Percentiles rank a stretch among this genome's conserved stretches.
Evolutionary conservation across 768 basidiomycete species (phyloP).

Genomic region (Fomitopsis pulvina): DNA sequence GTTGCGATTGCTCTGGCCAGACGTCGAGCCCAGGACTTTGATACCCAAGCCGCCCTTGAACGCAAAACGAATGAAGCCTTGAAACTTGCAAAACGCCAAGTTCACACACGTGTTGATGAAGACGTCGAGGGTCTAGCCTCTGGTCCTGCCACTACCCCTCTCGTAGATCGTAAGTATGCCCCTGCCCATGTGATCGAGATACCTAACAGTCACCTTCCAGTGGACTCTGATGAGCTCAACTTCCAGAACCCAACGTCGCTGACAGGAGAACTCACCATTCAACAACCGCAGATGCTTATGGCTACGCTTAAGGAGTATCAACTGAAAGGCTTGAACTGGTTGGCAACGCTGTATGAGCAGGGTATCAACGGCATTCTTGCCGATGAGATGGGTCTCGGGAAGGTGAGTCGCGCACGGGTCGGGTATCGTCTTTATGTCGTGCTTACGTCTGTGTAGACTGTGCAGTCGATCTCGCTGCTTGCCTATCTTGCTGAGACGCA

Average conservation of each 20-base stretch:
- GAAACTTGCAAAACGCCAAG: constrained; percentile 53
- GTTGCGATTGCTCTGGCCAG: constrained; percentile 78
- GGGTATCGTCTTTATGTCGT: background rate
- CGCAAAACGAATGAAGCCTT: constrained; percentile 77
- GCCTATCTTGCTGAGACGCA: constrained; percentile 96
- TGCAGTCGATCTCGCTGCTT: constrained; percentile 94
- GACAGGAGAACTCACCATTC: constrained; percentile 76
- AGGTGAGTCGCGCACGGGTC: constrained; percentile 36
- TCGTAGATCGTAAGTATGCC: constrained; percentile 63
- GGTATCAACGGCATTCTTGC: constrained; percentile 99
- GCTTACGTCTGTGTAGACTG: constrained; percentile 48
- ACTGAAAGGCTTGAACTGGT: constrained; percentile 95
- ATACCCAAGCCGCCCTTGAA: constrained; percentile 73
- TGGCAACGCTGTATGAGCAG: constrained; percentile 95
- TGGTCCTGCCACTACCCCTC: constrained; percentile 30
- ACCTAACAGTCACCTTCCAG: constrained; percentile 29
- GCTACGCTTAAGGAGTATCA: constrained; percentile 98
- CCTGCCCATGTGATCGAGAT: background rate
- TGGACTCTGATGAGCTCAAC: constrained; percentile 95
- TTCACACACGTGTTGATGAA: constrained; percentile 37
- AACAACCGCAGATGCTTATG: constrained; percentile 94
- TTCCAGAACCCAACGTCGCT: constrained; percentile 97
- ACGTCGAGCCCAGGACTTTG: constrained; percentile 79
- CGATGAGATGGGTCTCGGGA: constrained; percentile 97
- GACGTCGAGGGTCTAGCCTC: constrained; percentile 25